Evolutionary conservation across 106 monocot genomes (phyloP), one percentile per base, ranked within the genome.

Genomic region (Allium sativum): DNA sequence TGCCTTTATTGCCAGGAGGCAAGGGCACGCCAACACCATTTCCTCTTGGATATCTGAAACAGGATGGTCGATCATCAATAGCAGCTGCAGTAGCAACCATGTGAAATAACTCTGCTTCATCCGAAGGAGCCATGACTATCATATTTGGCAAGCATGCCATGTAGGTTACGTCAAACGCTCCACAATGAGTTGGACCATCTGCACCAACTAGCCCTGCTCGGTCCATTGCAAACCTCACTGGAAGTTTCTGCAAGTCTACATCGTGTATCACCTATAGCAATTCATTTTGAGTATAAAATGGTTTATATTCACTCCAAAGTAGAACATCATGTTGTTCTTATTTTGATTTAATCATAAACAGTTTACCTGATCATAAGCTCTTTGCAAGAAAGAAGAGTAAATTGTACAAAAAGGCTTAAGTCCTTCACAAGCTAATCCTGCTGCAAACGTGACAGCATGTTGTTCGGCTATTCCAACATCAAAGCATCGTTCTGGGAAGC

Each of bases 381-480:
- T 68, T 65, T 93, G 93, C 45, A 93, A 66, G 78, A 93, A 93
- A 41, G 93, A 93, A 1, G 93, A 93, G 64, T 89, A 93, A 58
- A 93, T 89, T 44, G 85, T 85, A 45, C 93, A 93, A 75, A 93
- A 93, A 2, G 93, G 93, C 64, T 93, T 93, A 17, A 93, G 55
- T 21, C 93, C 93, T 71, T 93, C 93, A 42, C 93, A 93, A 7
- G 89, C 93, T 16, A 93, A 72, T 19, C 93, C 93, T 31, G 93
- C 93, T 3, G 93, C 93, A 65, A 93, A 93, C 47, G 93, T 93
- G 70, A 93, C 93, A n/a, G 89, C 93, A 62, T 93, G 93, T 62
- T 93, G 93, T 74, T 93, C 93, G 0, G 93, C 93, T 48, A 93
- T 93, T 10, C 93, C 93, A 56, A 93, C 93, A 69, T 93, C 93